phyloP scores from a whole-genome alignment of 1,139 yeast species.

The Nakaseomyces bracarensis region DNA sequence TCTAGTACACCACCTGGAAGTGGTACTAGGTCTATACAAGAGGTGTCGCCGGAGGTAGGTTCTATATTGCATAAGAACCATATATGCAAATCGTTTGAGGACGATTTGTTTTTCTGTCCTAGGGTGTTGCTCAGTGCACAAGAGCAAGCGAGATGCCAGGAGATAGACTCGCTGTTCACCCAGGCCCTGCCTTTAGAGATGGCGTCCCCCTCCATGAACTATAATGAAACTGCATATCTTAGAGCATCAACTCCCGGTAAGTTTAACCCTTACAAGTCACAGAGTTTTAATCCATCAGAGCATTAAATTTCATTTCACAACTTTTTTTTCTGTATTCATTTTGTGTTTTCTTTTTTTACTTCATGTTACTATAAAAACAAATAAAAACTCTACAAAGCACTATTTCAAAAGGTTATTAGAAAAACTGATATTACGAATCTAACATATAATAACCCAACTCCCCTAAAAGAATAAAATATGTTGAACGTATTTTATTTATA shows the following conservation, averaged over 20 bases:
- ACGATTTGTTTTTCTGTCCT: constrained; percentile 28
- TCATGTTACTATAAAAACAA: too few species aligned
- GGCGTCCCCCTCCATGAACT: background rate
- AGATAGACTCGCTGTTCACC: constrained; percentile 19
- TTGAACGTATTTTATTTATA: too few species aligned
- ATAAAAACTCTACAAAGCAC: too few species aligned
- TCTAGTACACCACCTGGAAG: constrained; percentile 10
- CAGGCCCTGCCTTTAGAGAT: too few species aligned
- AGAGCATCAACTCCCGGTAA: constrained; percentile 15
- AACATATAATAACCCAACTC: too few species aligned
- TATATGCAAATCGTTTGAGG: constrained; percentile 26
- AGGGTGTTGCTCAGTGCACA: constrained; percentile 20
- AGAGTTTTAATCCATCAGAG: constrained; percentile 20
- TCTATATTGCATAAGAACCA: constrained; percentile 19
- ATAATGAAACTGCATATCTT: constrained; percentile 6
- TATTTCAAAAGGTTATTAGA: too few species aligned
- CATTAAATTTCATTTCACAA: background rate
- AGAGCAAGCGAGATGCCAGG: constrained; percentile 20
- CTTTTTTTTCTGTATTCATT: background rate
- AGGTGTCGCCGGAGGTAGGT: constrained; percentile 7
- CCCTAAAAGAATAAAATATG: too few species aligned
- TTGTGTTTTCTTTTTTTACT: background rate
- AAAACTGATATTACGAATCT: too few species aligned
- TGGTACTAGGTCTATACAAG: constrained; percentile 10
- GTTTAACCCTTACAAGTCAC: constrained; percentile 33